These are phyloP conservation scores for Neurospora sp. DNA, from an alignment of 495 filamentous ascomycete species.

Conservation along the genomic window DNA sequence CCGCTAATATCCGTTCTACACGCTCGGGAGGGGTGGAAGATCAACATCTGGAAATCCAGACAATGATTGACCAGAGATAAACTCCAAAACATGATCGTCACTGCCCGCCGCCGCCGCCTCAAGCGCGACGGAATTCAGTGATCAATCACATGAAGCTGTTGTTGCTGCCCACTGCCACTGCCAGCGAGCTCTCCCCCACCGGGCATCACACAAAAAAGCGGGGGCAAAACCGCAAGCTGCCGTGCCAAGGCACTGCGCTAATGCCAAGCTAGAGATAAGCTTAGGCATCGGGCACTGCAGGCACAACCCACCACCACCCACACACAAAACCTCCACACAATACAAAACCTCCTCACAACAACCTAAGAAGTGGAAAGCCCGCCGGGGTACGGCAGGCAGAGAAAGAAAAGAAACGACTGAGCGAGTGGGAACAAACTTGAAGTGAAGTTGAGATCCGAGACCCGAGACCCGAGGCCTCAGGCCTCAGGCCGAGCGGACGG, in stretches of 20 bases:
- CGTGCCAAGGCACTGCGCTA: neutral
- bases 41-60: neutral
- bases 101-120: neutral
- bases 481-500: no score
- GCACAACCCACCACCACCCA: neutral
- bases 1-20: neutral
- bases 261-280: neutral
- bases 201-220: neutral
- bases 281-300: neutral
- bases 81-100: neutral
- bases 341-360: no score
- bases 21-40: neutral
- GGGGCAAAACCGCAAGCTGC: neutral
- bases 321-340: neutral
- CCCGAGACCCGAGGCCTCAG: no score
- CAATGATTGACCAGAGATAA: neutral
- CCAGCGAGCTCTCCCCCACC: neutral
- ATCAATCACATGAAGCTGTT: neutral
- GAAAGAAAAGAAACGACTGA: no score
- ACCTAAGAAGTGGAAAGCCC: neutral
- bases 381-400: no score
- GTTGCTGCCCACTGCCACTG: neutral
- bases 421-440: no score
- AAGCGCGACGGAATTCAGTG: neutral
- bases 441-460: no score